A percentile compares a stretch with the other conserved stretches of the same genome.
These are phyloP conservation scores for Paraphaeosphaeria sporulosa DNA, from an alignment of 2,329 filamentous ascomycete species.

Conservation along the genomic window DNA sequence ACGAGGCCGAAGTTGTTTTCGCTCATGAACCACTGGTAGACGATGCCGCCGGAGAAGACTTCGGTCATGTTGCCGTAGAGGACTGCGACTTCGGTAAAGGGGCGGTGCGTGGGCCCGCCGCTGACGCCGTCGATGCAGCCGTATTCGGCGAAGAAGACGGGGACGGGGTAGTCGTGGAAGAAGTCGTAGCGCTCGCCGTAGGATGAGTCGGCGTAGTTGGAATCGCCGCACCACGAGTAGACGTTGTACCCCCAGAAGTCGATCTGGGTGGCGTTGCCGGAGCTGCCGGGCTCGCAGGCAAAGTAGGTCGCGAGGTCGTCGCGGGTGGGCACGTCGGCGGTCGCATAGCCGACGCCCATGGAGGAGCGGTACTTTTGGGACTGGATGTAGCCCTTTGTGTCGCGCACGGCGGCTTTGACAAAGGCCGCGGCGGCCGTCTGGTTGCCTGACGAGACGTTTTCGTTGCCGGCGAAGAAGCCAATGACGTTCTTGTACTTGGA, in stretches of 20 bases:
- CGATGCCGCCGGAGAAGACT: constrained; percentile 93
- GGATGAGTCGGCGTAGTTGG: constrained; percentile 75
- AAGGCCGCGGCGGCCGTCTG: constrained; percentile 91
- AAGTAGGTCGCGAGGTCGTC: constrained; percentile 88
- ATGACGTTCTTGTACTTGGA: constrained; percentile 87
- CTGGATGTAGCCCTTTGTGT: constrained; percentile 92
- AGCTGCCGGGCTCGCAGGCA: constrained; percentile 73
- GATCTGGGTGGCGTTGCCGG: constrained; percentile 65
- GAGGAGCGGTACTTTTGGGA: constrained; percentile 71
- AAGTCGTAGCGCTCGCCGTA: constrained; percentile 84
- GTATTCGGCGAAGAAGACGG: constrained; percentile 98
- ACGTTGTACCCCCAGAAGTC: constrained; percentile 99
- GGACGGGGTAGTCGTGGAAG: constrained; percentile 88
- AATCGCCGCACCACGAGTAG: constrained; percentile 97
- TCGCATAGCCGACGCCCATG: constrained; percentile 92
- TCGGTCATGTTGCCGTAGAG: constrained; percentile 85
- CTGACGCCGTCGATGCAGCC: constrained; percentile 74
- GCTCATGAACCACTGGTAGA: constrained; percentile 98
- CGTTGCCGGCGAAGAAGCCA: constrained; percentile 98
- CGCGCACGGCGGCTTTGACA: constrained; percentile 96
- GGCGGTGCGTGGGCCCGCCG: constrained; percentile 64
- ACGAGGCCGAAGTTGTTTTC: constrained; percentile 88
- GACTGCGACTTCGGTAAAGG: constrained; percentile 83
- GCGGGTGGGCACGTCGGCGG: constrained; percentile 90
- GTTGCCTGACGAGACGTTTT: constrained; percentile 86